These are phyloP conservation scores for Candida gorgasii DNA, from an alignment of 805 yeast genomes.

Conservation along the genomic window DNA sequence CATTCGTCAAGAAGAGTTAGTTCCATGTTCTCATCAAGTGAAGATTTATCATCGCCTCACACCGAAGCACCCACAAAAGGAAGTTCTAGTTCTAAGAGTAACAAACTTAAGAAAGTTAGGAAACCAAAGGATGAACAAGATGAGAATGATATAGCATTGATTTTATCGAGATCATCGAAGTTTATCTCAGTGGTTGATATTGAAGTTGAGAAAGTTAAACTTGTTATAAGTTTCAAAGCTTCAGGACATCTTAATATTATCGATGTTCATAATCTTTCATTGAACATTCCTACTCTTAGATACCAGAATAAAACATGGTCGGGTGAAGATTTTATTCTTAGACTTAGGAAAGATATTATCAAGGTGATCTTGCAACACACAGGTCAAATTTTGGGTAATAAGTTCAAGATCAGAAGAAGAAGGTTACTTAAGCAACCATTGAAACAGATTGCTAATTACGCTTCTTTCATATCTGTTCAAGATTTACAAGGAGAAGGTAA, in stretches of 20 bases:
- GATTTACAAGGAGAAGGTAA: slow-evolving; percentile 34
- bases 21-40: slow-evolving; percentile 15
- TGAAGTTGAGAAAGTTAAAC: slow-evolving; percentile 31
- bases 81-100: not conserved
- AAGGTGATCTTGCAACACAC: slow-evolving; percentile 62
- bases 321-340: slow-evolving; percentile 60
- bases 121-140: slow-evolving; percentile 14
- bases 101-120: slow-evolving; percentile 6
- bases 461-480: slow-evolving; percentile 35
- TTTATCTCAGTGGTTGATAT: slow-evolving; percentile 42
- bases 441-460: slow-evolving; percentile 41
- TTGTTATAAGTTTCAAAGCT: slow-evolving; percentile 77
- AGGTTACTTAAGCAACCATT: slow-evolving; percentile 29
- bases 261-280: slow-evolving; percentile 72
- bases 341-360: slow-evolving; percentile 62
- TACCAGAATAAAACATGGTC: slow-evolving; percentile 56
- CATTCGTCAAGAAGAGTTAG: slow-evolving; percentile 10
- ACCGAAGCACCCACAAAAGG: slow-evolving; percentile 7
- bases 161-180: slow-evolving; percentile 44
- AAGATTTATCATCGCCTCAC: slow-evolving; percentile 11
- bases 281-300: slow-evolving; percentile 62
- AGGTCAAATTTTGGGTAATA: slow-evolving; percentile 79
- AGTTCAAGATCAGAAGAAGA: slow-evolving; percentile 49
- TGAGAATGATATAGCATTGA: slow-evolving; percentile 38
- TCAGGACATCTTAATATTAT: slow-evolving; percentile 66